Conservation (phyloP, 331 rosid genomes). For the Cucumis variabilis region DNA sequence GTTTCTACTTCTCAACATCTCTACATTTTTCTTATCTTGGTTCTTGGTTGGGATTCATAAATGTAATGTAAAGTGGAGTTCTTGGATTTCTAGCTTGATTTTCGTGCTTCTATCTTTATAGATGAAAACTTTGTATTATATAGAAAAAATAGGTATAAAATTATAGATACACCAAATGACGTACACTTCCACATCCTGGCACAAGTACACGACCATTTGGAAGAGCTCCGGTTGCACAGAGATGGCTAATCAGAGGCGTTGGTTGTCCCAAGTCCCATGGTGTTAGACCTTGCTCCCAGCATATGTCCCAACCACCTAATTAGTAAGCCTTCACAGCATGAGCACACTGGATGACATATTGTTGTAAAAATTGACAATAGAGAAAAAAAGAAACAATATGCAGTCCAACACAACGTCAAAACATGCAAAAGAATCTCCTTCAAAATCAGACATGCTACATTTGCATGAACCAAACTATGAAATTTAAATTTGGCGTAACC, state of each 20-base stretch:
- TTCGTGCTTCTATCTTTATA: neutral
- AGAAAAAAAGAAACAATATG: neutral
- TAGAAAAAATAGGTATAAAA: neutral
- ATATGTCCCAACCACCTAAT: constrained; percentile 48
- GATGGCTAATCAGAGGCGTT: constrained; percentile 46
- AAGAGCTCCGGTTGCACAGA: constrained; percentile 40
- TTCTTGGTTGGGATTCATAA: neutral
- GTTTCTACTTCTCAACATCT: neutral
- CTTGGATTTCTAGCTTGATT: neutral
- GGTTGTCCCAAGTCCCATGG: constrained; percentile 56
- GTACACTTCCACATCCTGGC: constrained; percentile 56
- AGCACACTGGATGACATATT: neutral
- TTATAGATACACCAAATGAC: neutral
- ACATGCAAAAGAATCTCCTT: neutral
- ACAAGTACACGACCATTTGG: constrained; percentile 49
- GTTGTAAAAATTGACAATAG: neutral
- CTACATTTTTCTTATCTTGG: neutral
- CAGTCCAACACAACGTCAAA: neutral
- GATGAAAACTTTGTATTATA: neutral
- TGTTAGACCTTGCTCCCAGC: constrained; percentile 53
- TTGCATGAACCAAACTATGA: neutral
- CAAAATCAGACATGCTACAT: neutral
- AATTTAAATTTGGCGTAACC: neutral
- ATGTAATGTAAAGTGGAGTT: neutral
- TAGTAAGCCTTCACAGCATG: neutral